Evolutionary conservation across 2,329 filamentous ascomycete genomes (phyloP).

Genomic region (Pseudocercospora vitis): DNA sequence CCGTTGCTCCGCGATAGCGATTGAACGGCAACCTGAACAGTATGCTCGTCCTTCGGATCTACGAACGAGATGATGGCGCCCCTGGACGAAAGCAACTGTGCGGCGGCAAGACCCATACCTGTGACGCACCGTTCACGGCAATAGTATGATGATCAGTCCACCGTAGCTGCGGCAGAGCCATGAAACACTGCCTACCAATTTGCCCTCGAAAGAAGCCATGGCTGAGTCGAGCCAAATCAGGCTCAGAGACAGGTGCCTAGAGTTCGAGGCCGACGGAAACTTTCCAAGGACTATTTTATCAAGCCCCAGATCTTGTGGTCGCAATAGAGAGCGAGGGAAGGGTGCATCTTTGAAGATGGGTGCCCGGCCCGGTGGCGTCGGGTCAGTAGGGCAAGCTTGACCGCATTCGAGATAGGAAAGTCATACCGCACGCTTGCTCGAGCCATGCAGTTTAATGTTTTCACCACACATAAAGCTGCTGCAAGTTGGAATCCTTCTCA

Average conservation of each 20-base stretch:
- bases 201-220: slow-evolving; percentile 6
- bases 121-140: slow-evolving; percentile 38
- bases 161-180: not conserved
- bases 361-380: too few relatives aligned
- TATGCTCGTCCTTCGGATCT: slow-evolving; percentile 40
- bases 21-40: slow-evolving; percentile 20
- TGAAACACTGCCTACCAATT: not conserved
- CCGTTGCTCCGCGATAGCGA: not conserved
- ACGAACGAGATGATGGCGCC: slow-evolving; percentile 46
- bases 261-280: too few relatives aligned
- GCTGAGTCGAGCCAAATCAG: not conserved
- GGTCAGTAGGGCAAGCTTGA: not conserved
- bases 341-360: too few relatives aligned
- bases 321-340: too few relatives aligned
- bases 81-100: slow-evolving; percentile 45
- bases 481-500: too few relatives aligned
- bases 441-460: too few relatives aligned
- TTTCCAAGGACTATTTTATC: too few relatives aligned
- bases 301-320: too few relatives aligned
- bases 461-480: too few relatives aligned
- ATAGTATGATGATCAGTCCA: slow-evolving; percentile 27
- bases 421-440: too few relatives aligned
- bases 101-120: slow-evolving; percentile 46
- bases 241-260: too few relatives aligned
- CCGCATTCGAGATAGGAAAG: not conserved